phyloP scores from a whole-genome alignment of 2,329 filamentous ascomycete genomes.

The Metarhizium humberi region DNA sequence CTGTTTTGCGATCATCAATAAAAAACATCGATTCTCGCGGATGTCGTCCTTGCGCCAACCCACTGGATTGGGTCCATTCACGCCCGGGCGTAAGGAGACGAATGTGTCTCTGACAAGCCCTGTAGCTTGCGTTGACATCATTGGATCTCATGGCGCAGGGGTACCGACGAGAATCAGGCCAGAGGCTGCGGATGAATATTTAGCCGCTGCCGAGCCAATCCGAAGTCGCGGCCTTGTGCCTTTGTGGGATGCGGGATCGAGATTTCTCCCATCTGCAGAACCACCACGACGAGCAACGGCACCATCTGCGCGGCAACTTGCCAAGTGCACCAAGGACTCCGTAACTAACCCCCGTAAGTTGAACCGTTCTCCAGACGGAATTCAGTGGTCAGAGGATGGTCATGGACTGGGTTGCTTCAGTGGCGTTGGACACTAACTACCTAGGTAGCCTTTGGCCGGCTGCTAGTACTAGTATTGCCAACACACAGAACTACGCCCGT shows the following conservation, averaged over 20 bases:
- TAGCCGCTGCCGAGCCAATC: constrained; percentile 5
- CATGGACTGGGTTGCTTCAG: no score
- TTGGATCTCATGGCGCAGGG: background rate
- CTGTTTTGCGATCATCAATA: constrained; percentile 5
- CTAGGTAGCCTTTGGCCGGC: no score
- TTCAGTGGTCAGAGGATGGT: no score
- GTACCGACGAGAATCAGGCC: background rate
- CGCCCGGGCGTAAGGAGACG: background rate
- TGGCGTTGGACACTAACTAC: no score
- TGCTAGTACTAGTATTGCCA: no score
- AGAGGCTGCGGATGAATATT: background rate
- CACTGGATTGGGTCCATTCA: background rate
- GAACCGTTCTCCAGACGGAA: no score
- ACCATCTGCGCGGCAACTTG: no score
- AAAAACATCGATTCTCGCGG: constrained; percentile 4
- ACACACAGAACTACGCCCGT: no score
- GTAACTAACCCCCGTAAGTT: no score
- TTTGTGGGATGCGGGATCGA: constrained; percentile 5
- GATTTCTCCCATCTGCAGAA: background rate
- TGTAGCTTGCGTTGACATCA: background rate
- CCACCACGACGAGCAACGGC: no score
- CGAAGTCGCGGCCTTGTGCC: background rate
- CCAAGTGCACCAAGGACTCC: no score
- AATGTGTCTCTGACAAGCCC: background rate
- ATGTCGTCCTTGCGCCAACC: constrained; percentile 1